Base-by-base conservation (phyloP, 257 asterid genomes). In the Anisodus tanguticus region DNA sequence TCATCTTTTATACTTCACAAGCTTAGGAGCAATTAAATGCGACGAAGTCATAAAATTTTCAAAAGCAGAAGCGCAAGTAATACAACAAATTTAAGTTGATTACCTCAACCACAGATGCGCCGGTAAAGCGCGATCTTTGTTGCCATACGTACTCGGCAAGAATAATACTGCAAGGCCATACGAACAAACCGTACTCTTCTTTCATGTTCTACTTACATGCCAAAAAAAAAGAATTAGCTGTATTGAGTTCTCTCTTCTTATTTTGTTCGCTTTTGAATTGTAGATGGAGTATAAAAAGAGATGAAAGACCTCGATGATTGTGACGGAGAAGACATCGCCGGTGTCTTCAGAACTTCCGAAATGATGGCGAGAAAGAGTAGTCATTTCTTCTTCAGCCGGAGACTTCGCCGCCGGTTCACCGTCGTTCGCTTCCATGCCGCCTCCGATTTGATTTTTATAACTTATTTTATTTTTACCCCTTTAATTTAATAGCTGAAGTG, bases 61-160 rank as follows among this genome's bases (percentile, higher is more conserved):
- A 60, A 13, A 4, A 77, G 9, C 7, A 31, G 59, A 77, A 51
- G 82, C 41, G 6, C 47, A 81, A 41, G 58, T 41, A 26, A 62
- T n/a, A 43, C 19, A 67, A 39, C 49, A 66, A 22, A 39, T 26
- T 82, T 2, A 16, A 35, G 49, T n/a, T 41, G 31, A 43, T 68
- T 85, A 93, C 99, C 97, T 96, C 98, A 67, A 94, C 91, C 12
- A 96, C 99, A 86, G 86, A 85, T 79, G 92, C 93, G 41, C 90
- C 92, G 31, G 89, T 87, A 90, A 93, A 94, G 88, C 95, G 95
- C 9, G 94, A 85, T 49, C 86, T 89, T 74, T 93, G 94, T 85
- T 94, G 98, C 98, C 98, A 96, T 84, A 96, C 88, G 76, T 96
- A 94, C 92, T 94, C 99, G 0, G 99, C 98, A n/a, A 96, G 89